phyloP scores from a whole-genome alignment of 192 early-diverging fungal species.

The Blastocladiella britannica region DNA sequence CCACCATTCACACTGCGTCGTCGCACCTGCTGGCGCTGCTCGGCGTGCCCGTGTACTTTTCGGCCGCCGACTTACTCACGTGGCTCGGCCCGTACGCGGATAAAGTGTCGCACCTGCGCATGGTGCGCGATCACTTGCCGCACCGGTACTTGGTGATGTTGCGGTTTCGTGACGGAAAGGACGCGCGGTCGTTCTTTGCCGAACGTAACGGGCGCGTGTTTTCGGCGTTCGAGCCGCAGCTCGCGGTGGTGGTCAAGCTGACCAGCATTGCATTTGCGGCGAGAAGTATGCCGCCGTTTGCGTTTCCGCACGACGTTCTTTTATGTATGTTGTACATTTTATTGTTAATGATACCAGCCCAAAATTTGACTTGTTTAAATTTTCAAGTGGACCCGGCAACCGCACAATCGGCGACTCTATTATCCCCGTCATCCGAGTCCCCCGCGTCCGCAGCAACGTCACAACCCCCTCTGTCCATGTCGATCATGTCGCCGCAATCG shows the following conservation, averaged over 20 bases:
- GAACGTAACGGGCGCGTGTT: constrained; percentile 71
- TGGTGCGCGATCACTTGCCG: constrained; percentile 54
- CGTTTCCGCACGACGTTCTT: constrained; percentile 20
- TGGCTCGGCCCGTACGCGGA: constrained; percentile 50
- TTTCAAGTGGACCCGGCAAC: neutral
- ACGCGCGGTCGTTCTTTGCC: constrained; percentile 44
- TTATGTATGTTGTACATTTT: too few species aligned
- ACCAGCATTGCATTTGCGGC: constrained; percentile 43
- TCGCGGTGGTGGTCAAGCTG: constrained; percentile 58
- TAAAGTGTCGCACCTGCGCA: constrained; percentile 54
- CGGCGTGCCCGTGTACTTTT: constrained; percentile 74
- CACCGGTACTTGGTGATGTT: constrained; percentile 78
- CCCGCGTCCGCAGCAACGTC: too few species aligned
- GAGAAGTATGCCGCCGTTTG: constrained; percentile 31
- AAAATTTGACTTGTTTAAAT: too few species aligned
- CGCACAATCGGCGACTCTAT: too few species aligned
- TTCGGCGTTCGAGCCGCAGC: constrained; percentile 50
- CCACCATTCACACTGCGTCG: constrained; percentile 10
- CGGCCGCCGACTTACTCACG: constrained; percentile 68
- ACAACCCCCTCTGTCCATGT: neutral
- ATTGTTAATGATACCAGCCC: too few species aligned
- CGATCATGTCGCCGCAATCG: constrained; percentile 4
- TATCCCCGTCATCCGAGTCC: too few species aligned
- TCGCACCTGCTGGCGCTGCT: constrained; percentile 43
- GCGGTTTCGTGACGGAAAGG: constrained; percentile 38